These are phyloP conservation scores for Musa itinerans DNA, from an alignment of 176 grass and related monocot species.

Conservation along the genomic window DNA sequence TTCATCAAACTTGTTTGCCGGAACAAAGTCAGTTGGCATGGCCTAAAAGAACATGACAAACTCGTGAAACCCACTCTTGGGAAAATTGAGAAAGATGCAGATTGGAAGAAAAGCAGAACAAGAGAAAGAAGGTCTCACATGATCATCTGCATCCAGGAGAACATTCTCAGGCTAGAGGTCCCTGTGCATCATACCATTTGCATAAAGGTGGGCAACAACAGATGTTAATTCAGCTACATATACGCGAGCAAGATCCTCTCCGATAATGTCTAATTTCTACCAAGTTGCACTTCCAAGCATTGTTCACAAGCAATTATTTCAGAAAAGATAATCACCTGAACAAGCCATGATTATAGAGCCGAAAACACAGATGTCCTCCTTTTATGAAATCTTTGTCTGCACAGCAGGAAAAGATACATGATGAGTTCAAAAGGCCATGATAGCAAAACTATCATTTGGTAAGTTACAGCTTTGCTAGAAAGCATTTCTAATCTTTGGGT, in stretches of 20 bases:
- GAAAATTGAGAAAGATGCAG: not conserved
- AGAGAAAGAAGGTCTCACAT: conserved; percentile 39
- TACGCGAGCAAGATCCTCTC: conserved; percentile 81
- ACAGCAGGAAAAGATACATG: conserved; percentile 6
- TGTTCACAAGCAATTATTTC: not conserved
- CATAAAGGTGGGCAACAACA: conserved; percentile 80
- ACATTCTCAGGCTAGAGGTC: conserved; percentile 99
- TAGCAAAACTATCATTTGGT: not conserved
- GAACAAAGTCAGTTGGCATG: conserved; percentile 89
- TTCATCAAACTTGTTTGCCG: conserved; percentile 94
- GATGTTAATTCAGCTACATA: conserved; percentile 86
- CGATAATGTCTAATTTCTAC: conserved; percentile 21
- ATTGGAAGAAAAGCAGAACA: conserved; percentile 3
- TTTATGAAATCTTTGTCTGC: conserved; percentile 98
- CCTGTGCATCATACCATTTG: conserved; percentile 89
- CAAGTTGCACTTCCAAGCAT: not conserved
- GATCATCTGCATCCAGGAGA: conserved; percentile 75
- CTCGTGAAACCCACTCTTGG: conserved; percentile 1
- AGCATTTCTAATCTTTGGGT: too few species aligned
- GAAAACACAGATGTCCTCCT: conserved; percentile 95
- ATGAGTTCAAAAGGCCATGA: not conserved
- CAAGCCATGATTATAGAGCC: conserved; percentile 92
- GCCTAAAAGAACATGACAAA: conserved; percentile 25
- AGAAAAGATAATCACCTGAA: conserved; percentile 47
- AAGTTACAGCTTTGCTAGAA: too few species aligned